phyloP scores from a whole-genome alignment of 2,329 filamentous ascomycete species.

The Xylaria multiplex region DNA sequence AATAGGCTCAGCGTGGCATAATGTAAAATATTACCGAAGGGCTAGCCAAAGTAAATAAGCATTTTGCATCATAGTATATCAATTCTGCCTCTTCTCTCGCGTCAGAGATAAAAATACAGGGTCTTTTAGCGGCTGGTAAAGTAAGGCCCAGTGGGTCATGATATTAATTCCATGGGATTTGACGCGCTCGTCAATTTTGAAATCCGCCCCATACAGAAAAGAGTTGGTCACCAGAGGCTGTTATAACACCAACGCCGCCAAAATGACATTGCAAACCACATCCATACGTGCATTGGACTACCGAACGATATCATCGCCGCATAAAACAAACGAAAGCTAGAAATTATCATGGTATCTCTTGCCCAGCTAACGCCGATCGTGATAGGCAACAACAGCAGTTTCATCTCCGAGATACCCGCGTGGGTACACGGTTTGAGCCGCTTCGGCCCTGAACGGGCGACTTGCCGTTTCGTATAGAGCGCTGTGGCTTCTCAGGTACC shows the following conservation, averaged over 20 bases:
- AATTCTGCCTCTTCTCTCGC: not conserved
- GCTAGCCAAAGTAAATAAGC: not conserved
- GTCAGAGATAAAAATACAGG: not conserved
- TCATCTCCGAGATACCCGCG: constrained; percentile 43
- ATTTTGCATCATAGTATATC: not conserved
- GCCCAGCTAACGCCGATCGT: not conserved
- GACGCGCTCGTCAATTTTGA: not conserved
- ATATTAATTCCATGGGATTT: not conserved
- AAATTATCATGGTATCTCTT: constrained; percentile 22
- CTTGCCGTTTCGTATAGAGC: constrained; percentile 38
- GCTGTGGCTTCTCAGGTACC: constrained; percentile 46
- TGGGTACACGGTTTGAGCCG: constrained; percentile 43
- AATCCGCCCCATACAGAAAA: not conserved
- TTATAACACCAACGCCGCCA: constrained; percentile 11
- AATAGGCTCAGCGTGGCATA: not conserved
- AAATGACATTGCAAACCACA: constrained; percentile 5
- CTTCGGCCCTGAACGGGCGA: constrained; percentile 34
- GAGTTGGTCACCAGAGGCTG: not conserved
- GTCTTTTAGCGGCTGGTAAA: too few species aligned
- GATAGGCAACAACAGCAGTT: not conserved
- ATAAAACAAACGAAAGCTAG: not conserved
- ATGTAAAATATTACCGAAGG: not conserved
- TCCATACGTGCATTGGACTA: constrained; percentile 5
- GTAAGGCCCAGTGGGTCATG: not conserved
- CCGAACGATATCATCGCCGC: not conserved